Evolutionary conservation across 2,329 filamentous ascomycete species (phyloP).

Genomic region (Arthrinium puccinioides): DNA sequence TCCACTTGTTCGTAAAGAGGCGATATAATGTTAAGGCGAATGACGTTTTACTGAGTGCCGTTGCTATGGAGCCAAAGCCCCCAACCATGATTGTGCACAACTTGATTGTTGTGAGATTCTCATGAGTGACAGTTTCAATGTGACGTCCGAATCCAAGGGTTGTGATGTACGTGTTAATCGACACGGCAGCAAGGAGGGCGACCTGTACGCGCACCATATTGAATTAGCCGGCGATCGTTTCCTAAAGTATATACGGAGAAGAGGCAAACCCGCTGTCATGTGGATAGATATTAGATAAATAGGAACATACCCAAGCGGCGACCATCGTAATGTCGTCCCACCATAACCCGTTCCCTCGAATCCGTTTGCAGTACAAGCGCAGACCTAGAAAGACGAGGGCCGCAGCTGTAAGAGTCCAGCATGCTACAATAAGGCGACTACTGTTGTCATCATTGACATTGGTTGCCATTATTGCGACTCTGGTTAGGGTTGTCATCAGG

Average conservation of each 20-base stretch:
- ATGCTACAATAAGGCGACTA: constrained; percentile 13
- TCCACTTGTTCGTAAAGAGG: constrained; percentile 13
- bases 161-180: constrained; percentile 24
- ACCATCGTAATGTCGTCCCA: constrained; percentile 29
- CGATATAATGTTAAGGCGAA: constrained; percentile 15
- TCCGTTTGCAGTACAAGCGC: constrained; percentile 28
- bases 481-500: no score
- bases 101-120: constrained; percentile 11
- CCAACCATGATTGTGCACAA: constrained; percentile 13
- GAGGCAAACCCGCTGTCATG: neutral
- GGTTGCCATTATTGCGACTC: no score
- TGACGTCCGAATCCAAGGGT: constrained; percentile 17
- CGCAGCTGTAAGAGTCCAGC: constrained; percentile 19
- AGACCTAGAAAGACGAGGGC: constrained; percentile 19
- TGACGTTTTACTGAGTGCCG: constrained; percentile 13
- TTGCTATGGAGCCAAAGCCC: constrained; percentile 12
- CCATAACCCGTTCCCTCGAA: constrained; percentile 26
- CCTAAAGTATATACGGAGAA: neutral
- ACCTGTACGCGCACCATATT: constrained; percentile 9
- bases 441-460: no score
- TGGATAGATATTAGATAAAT: neutral
- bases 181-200: constrained; percentile 18
- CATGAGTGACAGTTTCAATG: constrained; percentile 9
- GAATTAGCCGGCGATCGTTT: neutral
- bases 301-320: constrained; percentile 24